Base-by-base conservation (phyloP, 176 grass and related monocot genomes). In the Carex cristatella region DNA sequence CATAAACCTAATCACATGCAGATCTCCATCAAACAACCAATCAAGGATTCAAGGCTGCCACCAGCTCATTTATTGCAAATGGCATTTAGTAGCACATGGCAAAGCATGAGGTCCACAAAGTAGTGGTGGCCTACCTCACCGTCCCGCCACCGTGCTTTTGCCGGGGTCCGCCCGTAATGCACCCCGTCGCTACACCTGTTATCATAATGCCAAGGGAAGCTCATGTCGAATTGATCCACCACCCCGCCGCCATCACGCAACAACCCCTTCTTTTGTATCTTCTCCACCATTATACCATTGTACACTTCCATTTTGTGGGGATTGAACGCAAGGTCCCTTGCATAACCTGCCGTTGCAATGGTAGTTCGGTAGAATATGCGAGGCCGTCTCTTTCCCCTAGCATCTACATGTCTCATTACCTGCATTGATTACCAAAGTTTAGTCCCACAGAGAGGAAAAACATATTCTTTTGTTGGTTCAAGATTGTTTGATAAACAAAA, bases 151-250 rank as follows among this genome's bases (percentile, higher is more conserved):
- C 86, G 51, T 8, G 76, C 19, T 78, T 90, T 99, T 0, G 88
- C 90, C 3, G 96, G 96, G 0, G 88, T 83, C 0, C 96, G 96
- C 1, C 96, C 96, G 56, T 99, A 99, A 61, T 99, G 96, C 71
- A 99, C 96, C 8, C 96, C 96, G 11, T 99, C 96, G 4, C 90
- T 99, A 85, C 88, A 99, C 15, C 96, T 89, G 84, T 95, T 99
- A 83, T 99, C 96, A 3, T 91, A 99, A 86, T 99, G 96, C 96
- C 96, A 99, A 9, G 96, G 91, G 85, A 99, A 99, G 4, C 90
- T 99, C 91, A 99, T 94, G 87, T 99, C 96, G 40, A 99, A 99
- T 66, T 95, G 86, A 71, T 99, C 96, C 0, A 99, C 84, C 55
- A 99, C 80, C 35, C 96, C 93, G 65, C 92, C 95, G 1, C 81